Evolutionary conservation across 2,329 filamentous ascomycete genomes (phyloP).

Genomic region (Lachnellula occidentalis): DNA sequence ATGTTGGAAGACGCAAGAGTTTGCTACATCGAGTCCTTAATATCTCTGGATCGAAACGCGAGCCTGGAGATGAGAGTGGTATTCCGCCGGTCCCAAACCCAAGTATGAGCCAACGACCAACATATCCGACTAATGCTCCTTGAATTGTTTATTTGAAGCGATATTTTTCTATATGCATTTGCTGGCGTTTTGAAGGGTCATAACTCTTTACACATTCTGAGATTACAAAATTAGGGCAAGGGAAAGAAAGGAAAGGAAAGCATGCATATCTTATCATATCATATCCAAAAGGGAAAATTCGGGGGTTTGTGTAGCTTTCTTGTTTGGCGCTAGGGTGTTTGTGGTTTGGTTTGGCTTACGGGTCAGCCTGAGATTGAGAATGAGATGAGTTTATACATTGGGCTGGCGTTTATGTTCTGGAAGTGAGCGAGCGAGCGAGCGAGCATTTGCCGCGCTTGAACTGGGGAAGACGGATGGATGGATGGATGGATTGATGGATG

Average conservation of each 20-base stretch:
- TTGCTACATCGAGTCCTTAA: slow-evolving; percentile 27
- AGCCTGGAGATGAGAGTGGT: neutral
- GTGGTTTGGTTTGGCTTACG: neutral
- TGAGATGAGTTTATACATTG: neutral
- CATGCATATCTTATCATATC: neutral
- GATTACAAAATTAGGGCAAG: neutral
- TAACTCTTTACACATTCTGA: neutral
- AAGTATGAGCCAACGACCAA: neutral
- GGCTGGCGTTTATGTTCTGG: neutral
- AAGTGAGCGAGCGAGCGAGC: neutral
- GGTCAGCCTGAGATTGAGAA: neutral
- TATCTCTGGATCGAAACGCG: slow-evolving; percentile 12
- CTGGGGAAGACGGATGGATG: too few relatives aligned
- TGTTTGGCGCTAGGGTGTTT: neutral
- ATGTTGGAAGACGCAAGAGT: slow-evolving; percentile 22
- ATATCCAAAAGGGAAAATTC: neutral
- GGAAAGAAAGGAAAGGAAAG: neutral
- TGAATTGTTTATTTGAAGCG: neutral
- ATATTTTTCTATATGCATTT: neutral
- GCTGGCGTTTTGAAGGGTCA: neutral
- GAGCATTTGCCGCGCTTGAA: neutral
- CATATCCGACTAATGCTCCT: neutral
- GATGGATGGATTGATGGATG: too few relatives aligned
- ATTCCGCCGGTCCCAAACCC: slow-evolving; percentile 1
- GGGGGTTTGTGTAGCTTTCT: neutral